Evolutionary conservation across 108 stramenopile genomes (phyloP).

Genomic region (Seminavis robusta): DNA sequence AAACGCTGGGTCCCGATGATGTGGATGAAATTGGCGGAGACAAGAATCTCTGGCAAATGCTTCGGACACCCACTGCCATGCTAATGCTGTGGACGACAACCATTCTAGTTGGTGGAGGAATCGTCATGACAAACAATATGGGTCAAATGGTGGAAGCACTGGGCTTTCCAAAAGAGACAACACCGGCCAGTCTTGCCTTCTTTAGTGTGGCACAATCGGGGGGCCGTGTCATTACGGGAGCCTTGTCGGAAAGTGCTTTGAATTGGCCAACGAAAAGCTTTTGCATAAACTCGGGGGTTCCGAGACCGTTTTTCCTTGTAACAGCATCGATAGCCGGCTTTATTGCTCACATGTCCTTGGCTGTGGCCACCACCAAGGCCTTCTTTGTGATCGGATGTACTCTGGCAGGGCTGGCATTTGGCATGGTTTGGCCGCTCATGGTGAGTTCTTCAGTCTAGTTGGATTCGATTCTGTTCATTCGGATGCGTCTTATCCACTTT

Average conservation of each 20-base stretch:
- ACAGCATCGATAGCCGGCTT: constrained; percentile 58
- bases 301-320: constrained; percentile 72
- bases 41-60: constrained; percentile 68
- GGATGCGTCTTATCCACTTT: no score
- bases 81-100: constrained; percentile 74
- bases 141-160: constrained; percentile 83
- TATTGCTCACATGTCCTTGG: constrained; percentile 56
- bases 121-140: constrained; percentile 81
- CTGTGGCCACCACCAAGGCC: constrained; percentile 43
- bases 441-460: no score
- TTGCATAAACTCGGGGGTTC: constrained; percentile 45
- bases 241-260: constrained; percentile 56
- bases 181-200: constrained; percentile 66
- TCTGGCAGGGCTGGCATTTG: constrained; percentile 73
- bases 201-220: constrained; percentile 81
- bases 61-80: constrained; percentile 62
- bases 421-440: constrained; percentile 85
- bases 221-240: constrained; percentile 67
- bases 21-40: constrained; percentile 15
- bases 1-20: no score
- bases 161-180: constrained; percentile 47
- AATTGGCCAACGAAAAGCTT: constrained; percentile 44
- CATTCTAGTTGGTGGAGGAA: constrained; percentile 76
- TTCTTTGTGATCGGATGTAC: constrained; percentile 69
- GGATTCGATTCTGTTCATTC: no score